Base-by-base conservation (phyloP, 495 filamentous ascomycete species). In the Cercophora newfieldiana region DNA sequence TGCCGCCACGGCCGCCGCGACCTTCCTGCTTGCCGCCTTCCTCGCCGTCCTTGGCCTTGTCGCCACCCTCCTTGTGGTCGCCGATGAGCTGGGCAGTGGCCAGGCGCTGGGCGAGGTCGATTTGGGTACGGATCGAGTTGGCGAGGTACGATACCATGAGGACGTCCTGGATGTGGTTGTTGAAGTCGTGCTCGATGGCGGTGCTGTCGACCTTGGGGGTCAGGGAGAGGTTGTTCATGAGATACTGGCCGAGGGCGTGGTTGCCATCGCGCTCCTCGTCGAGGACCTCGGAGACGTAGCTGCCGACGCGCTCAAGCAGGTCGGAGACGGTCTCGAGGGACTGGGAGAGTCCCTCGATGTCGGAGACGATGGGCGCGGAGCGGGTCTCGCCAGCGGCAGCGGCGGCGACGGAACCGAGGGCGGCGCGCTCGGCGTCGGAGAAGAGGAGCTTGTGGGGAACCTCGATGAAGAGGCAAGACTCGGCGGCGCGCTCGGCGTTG, bases 121-220 rank as follows among this genome's bases (percentile, higher is more conserved):
- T 99, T 83, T 99, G 95, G 71, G 94, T 97, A 77, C 95, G 92
- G 79, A 99, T 96, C 57, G 94, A 97, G 83, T 98, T 99, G 70
- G 95, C 93, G 53, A 99, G 85, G 83, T 99, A 99, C 55, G 91
- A 93, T 68, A 98, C 93, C 71, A 97, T 90, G 55, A 99, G 88
- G 64, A 99, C 93, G 75, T 99, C 95, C 82, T 99, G 95, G 78
- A 99, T 91, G 81, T 99, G 95, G 81, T 96, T 96, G 85, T 99
- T 98, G 87, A 99, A 99, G 83, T 97, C 94, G 72, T 89, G 79
- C 84, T 99, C 95, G 72, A 99, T 92, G 71, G 94, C 90, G 56
- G 88, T 85, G 7, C 88, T 83, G 65, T 95, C 90, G 7, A 99
- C 95, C 84, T 97, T 98, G 64, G 95, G 95, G 30, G 94, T 92